These are phyloP conservation scores for Apiospora rasikravindrae DNA, from an alignment of 2,329 filamentous ascomycete genomes.

Conservation along the genomic window DNA sequence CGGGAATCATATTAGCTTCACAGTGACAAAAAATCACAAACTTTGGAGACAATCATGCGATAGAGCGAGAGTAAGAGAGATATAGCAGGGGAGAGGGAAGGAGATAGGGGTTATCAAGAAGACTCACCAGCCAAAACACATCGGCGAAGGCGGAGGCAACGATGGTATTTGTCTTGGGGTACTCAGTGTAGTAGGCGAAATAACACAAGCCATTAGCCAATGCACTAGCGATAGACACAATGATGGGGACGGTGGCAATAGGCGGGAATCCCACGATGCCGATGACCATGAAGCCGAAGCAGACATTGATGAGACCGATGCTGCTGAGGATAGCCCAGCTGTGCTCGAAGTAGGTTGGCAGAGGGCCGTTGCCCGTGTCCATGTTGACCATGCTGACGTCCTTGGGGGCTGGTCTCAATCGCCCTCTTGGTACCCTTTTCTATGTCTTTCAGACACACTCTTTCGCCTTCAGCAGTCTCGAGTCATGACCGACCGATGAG, in stretches of 20 bases:
- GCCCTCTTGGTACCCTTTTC: background rate
- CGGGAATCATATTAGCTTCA: background rate
- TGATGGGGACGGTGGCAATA: conserved; percentile 46
- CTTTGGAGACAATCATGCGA: background rate
- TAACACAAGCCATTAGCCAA: conserved; percentile 50
- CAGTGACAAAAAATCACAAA: background rate
- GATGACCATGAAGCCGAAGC: conserved; percentile 45
- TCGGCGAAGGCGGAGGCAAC: conserved; percentile 47
- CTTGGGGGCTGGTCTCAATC: background rate
- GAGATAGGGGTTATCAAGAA: too few relatives aligned
- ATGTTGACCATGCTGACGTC: background rate
- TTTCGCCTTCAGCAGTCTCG: background rate
- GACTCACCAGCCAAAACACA: conserved; percentile 45
- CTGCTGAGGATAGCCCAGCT: conserved; percentile 53
- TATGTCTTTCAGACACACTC: background rate
- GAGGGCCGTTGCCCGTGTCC: background rate
- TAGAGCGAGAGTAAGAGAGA: background rate
- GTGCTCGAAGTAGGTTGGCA: conserved; percentile 45
- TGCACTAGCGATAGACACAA: conserved; percentile 44
- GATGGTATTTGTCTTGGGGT: conserved; percentile 33
- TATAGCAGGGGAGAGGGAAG: background rate
- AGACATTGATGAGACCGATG: conserved; percentile 46
- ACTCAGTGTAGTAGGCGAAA: conserved; percentile 46
- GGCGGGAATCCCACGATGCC: conserved; percentile 47
- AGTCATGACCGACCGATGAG: background rate